Conservation (phyloP, 805 yeast genomes). For the Candida taoyuanica region DNA sequence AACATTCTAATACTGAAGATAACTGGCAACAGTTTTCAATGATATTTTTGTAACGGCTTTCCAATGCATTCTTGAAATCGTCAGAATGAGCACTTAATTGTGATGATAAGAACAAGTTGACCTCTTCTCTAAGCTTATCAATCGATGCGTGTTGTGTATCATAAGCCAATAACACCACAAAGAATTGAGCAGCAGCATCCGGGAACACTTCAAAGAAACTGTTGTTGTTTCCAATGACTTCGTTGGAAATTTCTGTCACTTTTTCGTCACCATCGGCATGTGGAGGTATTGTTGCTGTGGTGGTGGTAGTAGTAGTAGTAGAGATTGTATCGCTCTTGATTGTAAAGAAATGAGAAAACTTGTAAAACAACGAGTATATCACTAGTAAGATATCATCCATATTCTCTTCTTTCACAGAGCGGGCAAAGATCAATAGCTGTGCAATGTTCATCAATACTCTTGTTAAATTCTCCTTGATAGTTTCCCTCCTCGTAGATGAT, state of each 20-base stretch:
- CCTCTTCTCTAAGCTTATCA: constrained; percentile 7
- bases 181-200: constrained; percentile 10
- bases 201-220: constrained; percentile 13
- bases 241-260: too few species aligned
- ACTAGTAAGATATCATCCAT: constrained; percentile 5
- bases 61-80: constrained; percentile 7
- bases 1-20: constrained; percentile 2
- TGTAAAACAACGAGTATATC: constrained; percentile 6
- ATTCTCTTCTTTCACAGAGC: constrained; percentile 8
- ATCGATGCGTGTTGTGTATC: constrained; percentile 2
- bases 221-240: too few species aligned
- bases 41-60: constrained; percentile 1
- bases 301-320: too few species aligned
- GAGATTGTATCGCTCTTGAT: neutral
- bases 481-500: constrained; percentile 5
- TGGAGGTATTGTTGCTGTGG: too few species aligned
- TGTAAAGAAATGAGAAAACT: constrained; percentile 6
- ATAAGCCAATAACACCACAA: constrained; percentile 8
- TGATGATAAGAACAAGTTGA: neutral
- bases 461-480: constrained; percentile 11
- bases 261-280: too few species aligned
- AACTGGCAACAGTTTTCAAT: neutral
- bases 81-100: constrained; percentile 1
- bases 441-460: constrained; percentile 17
- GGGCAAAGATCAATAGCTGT: constrained; percentile 14